Percentiles rank a stretch among this genome's conserved stretches.
These are phyloP conservation scores for Hondaea fermentalgiana DNA, from an alignment of 108 stramenopile genomes.

Conservation along the genomic window DNA sequence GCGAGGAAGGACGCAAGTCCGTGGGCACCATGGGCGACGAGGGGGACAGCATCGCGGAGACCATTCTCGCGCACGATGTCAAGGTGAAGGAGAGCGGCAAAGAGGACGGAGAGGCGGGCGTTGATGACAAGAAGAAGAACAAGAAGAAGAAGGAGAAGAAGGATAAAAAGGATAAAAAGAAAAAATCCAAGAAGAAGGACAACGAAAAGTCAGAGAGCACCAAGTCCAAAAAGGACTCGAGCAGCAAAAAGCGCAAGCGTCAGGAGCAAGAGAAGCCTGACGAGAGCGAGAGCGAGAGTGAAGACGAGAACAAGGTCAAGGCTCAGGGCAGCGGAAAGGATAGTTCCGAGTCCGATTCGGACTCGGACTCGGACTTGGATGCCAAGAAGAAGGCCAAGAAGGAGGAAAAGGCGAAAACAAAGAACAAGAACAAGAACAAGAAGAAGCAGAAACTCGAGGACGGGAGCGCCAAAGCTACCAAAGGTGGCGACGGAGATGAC, in stretches of 20 bases:
- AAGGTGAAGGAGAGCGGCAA: neutral
- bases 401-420: neutral
- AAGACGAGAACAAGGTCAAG: neutral
- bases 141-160: neutral
- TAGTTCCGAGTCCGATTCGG: neutral
- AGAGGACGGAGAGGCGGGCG: neutral
- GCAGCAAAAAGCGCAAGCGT: conserved; percentile 14
- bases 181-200: neutral
- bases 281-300: neutral
- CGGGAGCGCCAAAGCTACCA: neutral
- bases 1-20: too few species aligned
- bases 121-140: neutral
- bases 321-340: neutral
- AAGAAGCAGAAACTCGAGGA: neutral
- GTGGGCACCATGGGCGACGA: neutral
- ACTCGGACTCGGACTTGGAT: neutral
- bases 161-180: neutral
- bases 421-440: neutral
- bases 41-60: neutral
- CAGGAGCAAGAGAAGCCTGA: neutral
- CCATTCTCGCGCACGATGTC: neutral
- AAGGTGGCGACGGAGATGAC: neutral
- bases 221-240: neutral
- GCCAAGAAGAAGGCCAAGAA: neutral
- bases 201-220: neutral